Conservation (phyloP, 78 protist species). For the Polysphondylium violaceum region DNA sequence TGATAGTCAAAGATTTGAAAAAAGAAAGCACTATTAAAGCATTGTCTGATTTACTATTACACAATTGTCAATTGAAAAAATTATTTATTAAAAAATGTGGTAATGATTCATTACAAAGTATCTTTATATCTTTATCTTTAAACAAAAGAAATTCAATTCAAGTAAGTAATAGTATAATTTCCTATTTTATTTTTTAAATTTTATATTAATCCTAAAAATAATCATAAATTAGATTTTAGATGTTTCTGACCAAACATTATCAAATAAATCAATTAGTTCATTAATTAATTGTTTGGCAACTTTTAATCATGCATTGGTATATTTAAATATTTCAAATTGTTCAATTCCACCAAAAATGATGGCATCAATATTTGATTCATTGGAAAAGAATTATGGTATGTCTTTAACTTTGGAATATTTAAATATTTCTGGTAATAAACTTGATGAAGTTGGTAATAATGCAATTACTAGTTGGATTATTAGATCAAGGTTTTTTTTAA, state of each 20-base stretch:
- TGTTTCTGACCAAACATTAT: slow-evolving; percentile 34
- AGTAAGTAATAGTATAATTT: slow-evolving; percentile 1
- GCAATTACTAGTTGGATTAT: slow-evolving; percentile 54
- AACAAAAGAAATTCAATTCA: slow-evolving; percentile 62
- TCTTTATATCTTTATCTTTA: slow-evolving; percentile 35
- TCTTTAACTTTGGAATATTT: slow-evolving; percentile 68
- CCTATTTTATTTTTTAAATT: background rate
- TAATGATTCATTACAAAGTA: slow-evolving; percentile 38
- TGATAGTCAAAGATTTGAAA: slow-evolving; percentile 34
- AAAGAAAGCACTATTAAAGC: slow-evolving; percentile 38
- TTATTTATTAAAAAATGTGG: slow-evolving; percentile 8
- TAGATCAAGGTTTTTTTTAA: slow-evolving; percentile 17
- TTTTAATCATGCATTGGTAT: slow-evolving; percentile 35
- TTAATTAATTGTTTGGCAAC: slow-evolving; percentile 17
- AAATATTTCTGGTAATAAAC: slow-evolving; percentile 52
- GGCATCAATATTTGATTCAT: slow-evolving; percentile 35
- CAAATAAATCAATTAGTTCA: slow-evolving; percentile 41
- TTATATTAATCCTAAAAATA: background rate
- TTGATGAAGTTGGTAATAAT: slow-evolving; percentile 37
- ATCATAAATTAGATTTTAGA: slow-evolving; percentile 24
- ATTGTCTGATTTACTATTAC: slow-evolving; percentile 34
- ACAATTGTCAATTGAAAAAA: slow-evolving; percentile 42
- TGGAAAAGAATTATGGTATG: slow-evolving; percentile 75
- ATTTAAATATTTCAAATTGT: slow-evolving; percentile 53
- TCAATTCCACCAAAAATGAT: slow-evolving; percentile 36